phyloP scores from a whole-genome alignment of 176 grass and related monocot genomes.

The Panicum miliaceum region DNA sequence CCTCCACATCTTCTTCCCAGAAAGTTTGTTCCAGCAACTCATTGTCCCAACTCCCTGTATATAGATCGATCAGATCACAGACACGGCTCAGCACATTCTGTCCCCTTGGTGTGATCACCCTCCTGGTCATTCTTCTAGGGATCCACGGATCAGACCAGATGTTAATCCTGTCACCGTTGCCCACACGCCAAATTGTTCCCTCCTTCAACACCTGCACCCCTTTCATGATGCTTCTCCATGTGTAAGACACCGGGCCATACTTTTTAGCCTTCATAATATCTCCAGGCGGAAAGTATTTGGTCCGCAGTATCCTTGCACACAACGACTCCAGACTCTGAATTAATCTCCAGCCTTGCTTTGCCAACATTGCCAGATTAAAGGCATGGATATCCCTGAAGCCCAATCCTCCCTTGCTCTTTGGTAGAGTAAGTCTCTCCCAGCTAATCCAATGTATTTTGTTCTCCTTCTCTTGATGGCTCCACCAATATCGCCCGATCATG shows the following conservation, averaged over 20 bases:
- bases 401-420: too few species aligned
- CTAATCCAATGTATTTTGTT: too few species aligned
- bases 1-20: not conserved
- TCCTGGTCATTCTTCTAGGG: not conserved
- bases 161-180: not conserved
- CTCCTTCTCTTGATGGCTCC: too few species aligned
- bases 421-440: too few species aligned
- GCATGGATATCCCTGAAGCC: too few species aligned
- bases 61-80: not conserved
- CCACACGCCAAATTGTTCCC: not conserved
- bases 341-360: too few species aligned
- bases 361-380: too few species aligned
- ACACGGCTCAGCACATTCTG: not conserved
- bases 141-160: not conserved
- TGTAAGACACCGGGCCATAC: not conserved
- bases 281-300: too few species aligned
- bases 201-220: not conserved
- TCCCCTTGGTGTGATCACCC: not conserved
- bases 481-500: too few species aligned
- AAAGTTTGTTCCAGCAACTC: rapidly evolving
- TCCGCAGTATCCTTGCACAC: too few species aligned
- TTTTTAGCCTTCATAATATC: too few species aligned
- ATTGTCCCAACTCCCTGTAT: not conserved
- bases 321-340: too few species aligned
- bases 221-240: not conserved